These are phyloP conservation scores for Aspergillus caelatus DNA, from an alignment of 2,329 filamentous ascomycete species.

Conservation along the genomic window DNA sequence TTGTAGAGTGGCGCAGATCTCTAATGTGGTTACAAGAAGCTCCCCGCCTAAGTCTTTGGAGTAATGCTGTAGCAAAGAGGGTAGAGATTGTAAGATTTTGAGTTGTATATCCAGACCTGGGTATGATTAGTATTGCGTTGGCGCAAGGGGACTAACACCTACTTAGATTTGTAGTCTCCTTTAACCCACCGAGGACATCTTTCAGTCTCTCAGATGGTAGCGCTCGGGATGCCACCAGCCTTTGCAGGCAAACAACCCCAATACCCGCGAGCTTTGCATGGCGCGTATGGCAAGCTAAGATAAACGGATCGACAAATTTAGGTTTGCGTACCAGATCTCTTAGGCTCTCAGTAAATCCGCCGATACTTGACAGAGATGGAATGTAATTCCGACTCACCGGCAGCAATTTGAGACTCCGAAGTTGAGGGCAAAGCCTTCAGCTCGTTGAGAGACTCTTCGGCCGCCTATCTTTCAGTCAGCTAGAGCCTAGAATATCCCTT, in stretches of 20 bases:
- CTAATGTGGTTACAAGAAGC: conserved; percentile 77
- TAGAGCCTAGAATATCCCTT: conserved; percentile 12
- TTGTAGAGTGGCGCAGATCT: conserved; percentile 90
- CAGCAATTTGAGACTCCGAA: conserved; percentile 74
- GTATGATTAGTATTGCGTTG: conserved; percentile 24
- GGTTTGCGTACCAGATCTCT: conserved; percentile 79
- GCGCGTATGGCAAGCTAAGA: conserved; percentile 87
- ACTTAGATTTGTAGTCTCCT: conserved; percentile 75
- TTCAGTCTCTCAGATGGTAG: conserved; percentile 77
- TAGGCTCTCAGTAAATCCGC: conserved; percentile 29
- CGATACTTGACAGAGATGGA: not conserved
- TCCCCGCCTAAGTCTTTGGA: conserved; percentile 77
- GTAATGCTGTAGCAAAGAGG: conserved; percentile 89
- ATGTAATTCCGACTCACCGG: conserved; percentile 53
- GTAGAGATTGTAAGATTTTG: conserved; percentile 90
- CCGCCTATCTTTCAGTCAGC: conserved; percentile 62
- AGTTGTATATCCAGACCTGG: conserved; percentile 82
- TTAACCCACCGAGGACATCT: conserved; percentile 85
- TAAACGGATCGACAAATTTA: conserved; percentile 88
- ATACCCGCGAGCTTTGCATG: conserved; percentile 89
- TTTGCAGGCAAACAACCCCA: conserved; percentile 84
- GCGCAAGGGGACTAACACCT: conserved; percentile 34
- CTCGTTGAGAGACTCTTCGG: conserved; percentile 90
- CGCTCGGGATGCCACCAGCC: conserved; percentile 79
- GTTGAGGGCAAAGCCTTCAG: conserved; percentile 74